Evolutionary conservation across 2,329 filamentous ascomycete species (phyloP).

Genomic region (Neocucurbitaria cava): DNA sequence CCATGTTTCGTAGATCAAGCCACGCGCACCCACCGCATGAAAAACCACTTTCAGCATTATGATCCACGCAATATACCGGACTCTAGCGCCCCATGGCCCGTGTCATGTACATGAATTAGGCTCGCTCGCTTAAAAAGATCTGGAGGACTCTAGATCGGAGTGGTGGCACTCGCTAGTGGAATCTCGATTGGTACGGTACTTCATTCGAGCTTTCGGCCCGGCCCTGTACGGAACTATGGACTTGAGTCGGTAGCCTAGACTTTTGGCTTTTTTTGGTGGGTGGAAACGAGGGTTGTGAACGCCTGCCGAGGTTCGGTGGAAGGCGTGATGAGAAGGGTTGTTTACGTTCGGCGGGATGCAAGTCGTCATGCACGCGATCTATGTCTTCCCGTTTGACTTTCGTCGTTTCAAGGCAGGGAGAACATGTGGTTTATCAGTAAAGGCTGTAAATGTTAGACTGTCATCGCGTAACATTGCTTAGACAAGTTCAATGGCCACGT

Average conservation of each 20-base stretch:
- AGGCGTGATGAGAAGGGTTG: background rate
- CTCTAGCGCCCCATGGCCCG: background rate
- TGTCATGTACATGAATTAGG: background rate
- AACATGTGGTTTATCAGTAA: background rate
- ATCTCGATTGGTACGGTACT: too few species aligned
- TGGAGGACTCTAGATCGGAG: background rate
- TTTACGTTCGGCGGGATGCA: background rate
- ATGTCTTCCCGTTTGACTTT: too few species aligned
- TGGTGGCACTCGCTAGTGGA: background rate
- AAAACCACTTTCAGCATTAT: background rate
- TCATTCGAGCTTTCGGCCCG: background rate
- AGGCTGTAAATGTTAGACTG: background rate
- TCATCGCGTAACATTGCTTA: background rate
- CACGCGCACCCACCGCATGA: background rate
- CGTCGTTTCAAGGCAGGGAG: background rate
- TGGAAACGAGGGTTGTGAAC: background rate
- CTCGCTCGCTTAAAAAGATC: background rate
- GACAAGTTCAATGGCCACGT: too few species aligned
- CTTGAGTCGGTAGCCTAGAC: background rate
- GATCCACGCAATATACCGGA: background rate
- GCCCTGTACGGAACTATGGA: background rate
- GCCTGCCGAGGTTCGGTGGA: background rate
- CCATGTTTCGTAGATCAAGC: background rate
- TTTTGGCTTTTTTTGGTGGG: background rate
- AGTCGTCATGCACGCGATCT: background rate